phyloP scores from a whole-genome alignment of 2,329 filamentous ascomycete species.

The Anisogramma anomala region DNA sequence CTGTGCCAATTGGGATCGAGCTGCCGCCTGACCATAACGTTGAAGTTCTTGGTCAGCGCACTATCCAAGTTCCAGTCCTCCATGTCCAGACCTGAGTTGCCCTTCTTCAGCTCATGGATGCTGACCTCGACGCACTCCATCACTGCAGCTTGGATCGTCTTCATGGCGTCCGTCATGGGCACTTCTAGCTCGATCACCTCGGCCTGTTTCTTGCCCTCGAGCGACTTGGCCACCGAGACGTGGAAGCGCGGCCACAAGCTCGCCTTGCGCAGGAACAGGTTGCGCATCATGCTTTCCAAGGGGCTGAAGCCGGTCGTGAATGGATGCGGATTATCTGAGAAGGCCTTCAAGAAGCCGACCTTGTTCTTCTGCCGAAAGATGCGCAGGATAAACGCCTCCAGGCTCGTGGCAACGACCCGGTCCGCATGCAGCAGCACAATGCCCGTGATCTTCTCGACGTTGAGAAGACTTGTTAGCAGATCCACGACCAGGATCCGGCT shows the following conservation, averaged over 20 bases:
- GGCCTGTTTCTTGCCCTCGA: constrained; percentile 85
- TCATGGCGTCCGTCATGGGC: constrained; percentile 90
- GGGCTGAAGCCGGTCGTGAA: constrained; percentile 84
- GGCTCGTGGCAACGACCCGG: constrained; percentile 69
- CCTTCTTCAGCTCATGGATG: constrained; percentile 85
- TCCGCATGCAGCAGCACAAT: constrained; percentile 83
- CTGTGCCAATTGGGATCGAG: constrained; percentile 96
- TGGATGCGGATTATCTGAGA: constrained; percentile 85
- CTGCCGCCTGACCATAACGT: constrained; percentile 75
- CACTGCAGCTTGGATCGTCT: constrained; percentile 83
- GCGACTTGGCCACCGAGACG: constrained; percentile 72
- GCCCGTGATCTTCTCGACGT: constrained; percentile 76
- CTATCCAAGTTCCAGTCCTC: constrained; percentile 95
- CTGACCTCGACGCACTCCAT: constrained; percentile 94
- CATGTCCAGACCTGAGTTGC: constrained; percentile 82
- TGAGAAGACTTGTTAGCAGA: constrained; percentile 69
- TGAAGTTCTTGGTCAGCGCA: constrained; percentile 84
- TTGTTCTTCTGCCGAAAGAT: constrained; percentile 95
- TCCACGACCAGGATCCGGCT: constrained; percentile 93
- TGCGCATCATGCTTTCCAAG: constrained; percentile 80
- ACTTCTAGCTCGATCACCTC: constrained; percentile 97
- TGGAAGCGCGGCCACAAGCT: constrained; percentile 93
- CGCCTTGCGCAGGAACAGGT: constrained; percentile 77
- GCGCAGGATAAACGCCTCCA: constrained; percentile 89
- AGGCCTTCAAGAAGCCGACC: constrained; percentile 84